A percentile compares a stretch with the other conserved stretches of the same genome.
Conservation (phyloP, 2,329 filamentous ascomycete genomes). For the Neofusicoccum sp. region DNA sequence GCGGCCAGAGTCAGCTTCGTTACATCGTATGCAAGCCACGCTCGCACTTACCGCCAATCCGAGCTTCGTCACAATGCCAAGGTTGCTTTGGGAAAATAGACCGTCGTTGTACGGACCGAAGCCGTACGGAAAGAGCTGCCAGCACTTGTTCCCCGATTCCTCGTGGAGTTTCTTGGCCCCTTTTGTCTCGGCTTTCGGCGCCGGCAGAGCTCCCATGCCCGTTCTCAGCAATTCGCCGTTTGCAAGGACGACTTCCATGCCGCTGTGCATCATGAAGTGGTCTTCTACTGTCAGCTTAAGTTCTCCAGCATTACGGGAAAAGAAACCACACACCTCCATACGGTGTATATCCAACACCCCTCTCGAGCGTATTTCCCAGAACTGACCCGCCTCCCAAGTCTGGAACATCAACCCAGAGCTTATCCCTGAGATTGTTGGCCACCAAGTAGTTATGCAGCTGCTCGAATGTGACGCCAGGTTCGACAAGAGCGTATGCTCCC, state of each 20-base stretch:
- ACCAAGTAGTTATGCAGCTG: slow-evolving; percentile 49
- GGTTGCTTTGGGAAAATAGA: slow-evolving; percentile 40
- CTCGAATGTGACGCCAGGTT: slow-evolving; percentile 53
- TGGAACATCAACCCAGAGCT: slow-evolving; percentile 48
- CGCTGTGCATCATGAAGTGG: slow-evolving; percentile 50
- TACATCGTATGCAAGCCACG: no score
- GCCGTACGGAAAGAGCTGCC: slow-evolving; percentile 39
- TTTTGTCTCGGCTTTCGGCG: slow-evolving; percentile 28
- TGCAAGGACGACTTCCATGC: slow-evolving; percentile 48
- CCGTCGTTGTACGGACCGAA: slow-evolving; percentile 42
- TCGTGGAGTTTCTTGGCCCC: slow-evolving; percentile 1
- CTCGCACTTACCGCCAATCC: slow-evolving; percentile 40
- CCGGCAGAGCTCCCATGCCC: slow-evolving; percentile 45
- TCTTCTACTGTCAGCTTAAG: slow-evolving; percentile 45
- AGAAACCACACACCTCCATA: slow-evolving; percentile 41
- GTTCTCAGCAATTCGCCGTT: slow-evolving; percentile 43
- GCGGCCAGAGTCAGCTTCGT: background rate
- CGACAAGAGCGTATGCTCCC: slow-evolving; percentile 46
- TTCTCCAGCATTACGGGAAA: slow-evolving; percentile 46
- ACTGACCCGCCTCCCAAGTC: slow-evolving; percentile 40
- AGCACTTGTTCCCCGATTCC: slow-evolving; percentile 30
- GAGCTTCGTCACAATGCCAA: slow-evolving; percentile 51
- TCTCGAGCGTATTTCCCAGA: slow-evolving; percentile 39
- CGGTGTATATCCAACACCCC: slow-evolving; percentile 40
- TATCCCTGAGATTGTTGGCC: slow-evolving; percentile 39